These are phyloP conservation scores for Stephania yunnanensis DNA, from an alignment of 164 flowering plant species.

Conservation along the genomic window DNA sequence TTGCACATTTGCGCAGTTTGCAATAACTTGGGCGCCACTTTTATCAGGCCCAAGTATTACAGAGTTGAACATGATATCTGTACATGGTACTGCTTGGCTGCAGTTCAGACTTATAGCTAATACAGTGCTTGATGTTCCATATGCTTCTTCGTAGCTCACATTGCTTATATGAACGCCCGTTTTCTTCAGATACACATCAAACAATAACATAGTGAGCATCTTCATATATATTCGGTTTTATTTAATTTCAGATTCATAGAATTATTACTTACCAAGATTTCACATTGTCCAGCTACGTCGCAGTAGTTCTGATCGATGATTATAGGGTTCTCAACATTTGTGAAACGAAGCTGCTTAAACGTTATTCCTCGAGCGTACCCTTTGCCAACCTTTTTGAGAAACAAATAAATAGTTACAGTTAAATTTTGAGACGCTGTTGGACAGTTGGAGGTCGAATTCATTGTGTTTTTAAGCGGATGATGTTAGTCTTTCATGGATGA, in stretches of 20 bases:
- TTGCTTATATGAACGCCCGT: conserved; percentile 37
- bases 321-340: conserved; percentile 35
- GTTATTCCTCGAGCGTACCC: conserved; percentile 33
- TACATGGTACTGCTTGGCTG: conserved; percentile 1
- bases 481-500: no score
- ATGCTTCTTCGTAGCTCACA: conserved; percentile 20
- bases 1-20: background rate
- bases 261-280: background rate
- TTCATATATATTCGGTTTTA: background rate
- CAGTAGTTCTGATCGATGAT: conserved; percentile 61
- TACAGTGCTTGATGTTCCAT: background rate
- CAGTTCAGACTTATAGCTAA: background rate
- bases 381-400: conserved; percentile 28
- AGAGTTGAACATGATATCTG: background rate
- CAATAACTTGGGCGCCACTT: background rate
- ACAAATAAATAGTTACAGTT: no score
- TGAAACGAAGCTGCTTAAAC: conserved; percentile 29
- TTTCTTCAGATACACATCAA: background rate
- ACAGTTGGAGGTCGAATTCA: no score
- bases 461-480: no score
- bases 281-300: background rate
- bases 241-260: background rate
- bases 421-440: no score
- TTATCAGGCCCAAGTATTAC: no score
- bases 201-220: background rate